Conservation (phyloP, 768 basidiomycete species). For the Porphyrellus cyaneotinctus region DNA sequence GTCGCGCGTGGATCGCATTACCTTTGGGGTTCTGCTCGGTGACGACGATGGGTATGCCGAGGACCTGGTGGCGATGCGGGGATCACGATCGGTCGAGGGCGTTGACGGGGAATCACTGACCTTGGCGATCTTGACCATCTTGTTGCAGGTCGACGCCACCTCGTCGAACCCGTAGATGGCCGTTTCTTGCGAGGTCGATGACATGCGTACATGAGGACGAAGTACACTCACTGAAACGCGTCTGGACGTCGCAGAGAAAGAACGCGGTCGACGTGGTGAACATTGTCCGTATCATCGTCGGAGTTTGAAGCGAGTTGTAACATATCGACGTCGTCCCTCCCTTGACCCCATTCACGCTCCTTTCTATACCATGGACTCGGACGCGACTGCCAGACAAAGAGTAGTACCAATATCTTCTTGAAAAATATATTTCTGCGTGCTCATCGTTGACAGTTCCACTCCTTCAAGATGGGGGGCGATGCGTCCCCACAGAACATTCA, state of each 20-base stretch:
- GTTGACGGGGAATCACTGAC: constrained; percentile 38
- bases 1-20: constrained; percentile 21
- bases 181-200: constrained; percentile 31
- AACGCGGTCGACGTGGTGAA: constrained; percentile 42
- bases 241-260: constrained; percentile 83
- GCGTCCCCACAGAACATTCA: constrained; percentile 36
- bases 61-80: constrained; percentile 32
- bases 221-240: constrained; percentile 55
- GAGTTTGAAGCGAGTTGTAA: constrained; percentile 18
- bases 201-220: too few relatives aligned
- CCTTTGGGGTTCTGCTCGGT: constrained; percentile 86
- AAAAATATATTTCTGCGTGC: too few relatives aligned
- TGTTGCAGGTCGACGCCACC: constrained; percentile 64
- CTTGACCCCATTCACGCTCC: constrained; percentile 15
- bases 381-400: constrained; percentile 41
- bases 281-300: constrained; percentile 19
- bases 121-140: constrained; percentile 74
- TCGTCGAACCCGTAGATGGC: constrained; percentile 69
- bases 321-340: not conserved
- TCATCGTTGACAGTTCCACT: constrained; percentile 51
- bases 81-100: not conserved
- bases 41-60: constrained; percentile 66
- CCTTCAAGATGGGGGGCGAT: constrained; percentile 61
- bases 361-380: constrained; percentile 36
- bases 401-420: too few relatives aligned